Percentiles rank a stretch among this genome's conserved stretches.
Evolutionary conservation across 2,329 filamentous ascomycete species (phyloP).

Genomic region (Pseudocercospora crystallina): DNA sequence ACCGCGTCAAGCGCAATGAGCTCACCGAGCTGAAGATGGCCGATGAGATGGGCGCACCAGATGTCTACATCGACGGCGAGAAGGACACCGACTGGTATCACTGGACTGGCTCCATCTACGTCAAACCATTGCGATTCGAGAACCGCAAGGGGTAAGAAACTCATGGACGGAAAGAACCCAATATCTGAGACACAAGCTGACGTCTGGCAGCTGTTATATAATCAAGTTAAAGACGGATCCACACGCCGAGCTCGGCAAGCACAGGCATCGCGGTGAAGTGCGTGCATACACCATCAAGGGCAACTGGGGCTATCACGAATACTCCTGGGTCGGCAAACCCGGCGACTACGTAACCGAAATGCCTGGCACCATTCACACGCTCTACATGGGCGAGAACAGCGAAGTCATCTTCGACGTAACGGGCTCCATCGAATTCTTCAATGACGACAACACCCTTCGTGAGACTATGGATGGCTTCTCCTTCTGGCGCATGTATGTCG

Average conservation of each 20-base stretch:
- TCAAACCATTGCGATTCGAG: slow-evolving; percentile 11
- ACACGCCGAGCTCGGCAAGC: slow-evolving; percentile 14
- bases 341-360: slow-evolving; percentile 11
- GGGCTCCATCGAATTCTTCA: slow-evolving; percentile 13
- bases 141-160: slow-evolving; percentile 11
- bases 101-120: slow-evolving; percentile 13
- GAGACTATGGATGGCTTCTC: slow-evolving; percentile 15
- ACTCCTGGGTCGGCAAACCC: slow-evolving; percentile 7
- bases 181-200: too few relatives aligned
- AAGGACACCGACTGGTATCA: slow-evolving; percentile 12
- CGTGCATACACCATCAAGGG: slow-evolving; percentile 9
- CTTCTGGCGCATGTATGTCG: slow-evolving; percentile 12
- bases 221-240: slow-evolving; percentile 11
- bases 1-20: slow-evolving; percentile 9
- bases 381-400: slow-evolving; percentile 11
- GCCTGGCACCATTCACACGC: slow-evolving; percentile 11
- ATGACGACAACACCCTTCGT: slow-evolving; percentile 11
- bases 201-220: slow-evolving; percentile 7
- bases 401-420: slow-evolving; percentile 13
- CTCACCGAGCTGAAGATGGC: slow-evolving; percentile 7
- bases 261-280: slow-evolving; percentile 11
- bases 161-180: too few relatives aligned
- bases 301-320: slow-evolving; percentile 11
- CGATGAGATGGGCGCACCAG: slow-evolving; percentile 6
- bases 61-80: slow-evolving; percentile 14